Conservation (phyloP, 2,329 filamentous ascomycete genomes). For the Colletotrichum navitas region DNA sequence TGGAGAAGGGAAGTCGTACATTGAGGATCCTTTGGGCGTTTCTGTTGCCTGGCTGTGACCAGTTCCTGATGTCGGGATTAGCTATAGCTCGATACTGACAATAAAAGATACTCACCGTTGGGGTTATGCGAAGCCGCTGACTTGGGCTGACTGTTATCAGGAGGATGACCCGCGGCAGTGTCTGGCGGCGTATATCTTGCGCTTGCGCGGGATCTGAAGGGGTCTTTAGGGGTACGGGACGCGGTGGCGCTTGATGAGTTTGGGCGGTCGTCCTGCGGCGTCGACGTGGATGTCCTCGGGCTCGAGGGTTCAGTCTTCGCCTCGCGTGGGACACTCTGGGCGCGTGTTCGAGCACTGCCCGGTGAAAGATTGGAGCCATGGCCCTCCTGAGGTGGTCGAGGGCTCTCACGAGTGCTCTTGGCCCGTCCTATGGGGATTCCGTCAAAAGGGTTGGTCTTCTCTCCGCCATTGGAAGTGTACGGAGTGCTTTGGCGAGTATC, state of each 20-base stretch:
- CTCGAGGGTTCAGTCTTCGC: conserved; percentile 36
- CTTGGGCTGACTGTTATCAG: conserved; percentile 17
- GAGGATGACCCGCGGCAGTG: conserved; percentile 20
- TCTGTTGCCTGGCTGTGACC: conserved; percentile 25
- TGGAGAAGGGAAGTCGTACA: conserved; percentile 57
- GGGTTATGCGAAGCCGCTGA: conserved; percentile 3
- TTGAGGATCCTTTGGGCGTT: conserved; percentile 55
- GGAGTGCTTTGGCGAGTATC: conserved; percentile 70
- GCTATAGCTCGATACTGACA: neutral
- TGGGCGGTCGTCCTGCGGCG: conserved; percentile 34
- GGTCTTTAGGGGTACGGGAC: conserved; percentile 33
- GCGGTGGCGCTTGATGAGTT: conserved; percentile 33
- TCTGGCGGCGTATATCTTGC: conserved; percentile 42
- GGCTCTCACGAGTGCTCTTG: conserved; percentile 58
- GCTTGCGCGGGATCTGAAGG: conserved; percentile 41
- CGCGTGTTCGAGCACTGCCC: conserved; percentile 48
- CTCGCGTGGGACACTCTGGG: conserved; percentile 48
- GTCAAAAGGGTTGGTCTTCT: conserved; percentile 71
- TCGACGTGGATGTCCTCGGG: conserved; percentile 32
- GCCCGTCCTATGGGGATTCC: conserved; percentile 59
- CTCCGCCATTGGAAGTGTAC: conserved; percentile 67
- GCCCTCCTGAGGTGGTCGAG: conserved; percentile 47
- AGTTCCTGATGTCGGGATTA: conserved; percentile 13
- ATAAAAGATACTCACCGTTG: neutral
- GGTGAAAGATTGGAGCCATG: conserved; percentile 41